Evolutionary conservation across 495 filamentous ascomycete genomes (phyloP).

Genomic region (Massariosphaeria phaeospora): DNA sequence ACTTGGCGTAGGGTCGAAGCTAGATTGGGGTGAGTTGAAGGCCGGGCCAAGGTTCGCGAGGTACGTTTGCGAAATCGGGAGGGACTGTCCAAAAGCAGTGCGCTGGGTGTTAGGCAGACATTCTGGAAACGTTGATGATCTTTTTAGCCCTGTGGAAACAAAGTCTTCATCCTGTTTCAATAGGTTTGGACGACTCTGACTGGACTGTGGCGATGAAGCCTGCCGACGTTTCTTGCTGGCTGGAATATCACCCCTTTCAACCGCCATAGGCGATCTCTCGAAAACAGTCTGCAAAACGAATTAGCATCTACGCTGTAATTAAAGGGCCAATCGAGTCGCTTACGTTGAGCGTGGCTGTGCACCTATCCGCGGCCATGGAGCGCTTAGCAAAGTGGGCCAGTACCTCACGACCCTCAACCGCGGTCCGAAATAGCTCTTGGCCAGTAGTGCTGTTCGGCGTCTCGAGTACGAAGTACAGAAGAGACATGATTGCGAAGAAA

Average conservation of each 20-base stretch:
- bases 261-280: constrained; percentile 67
- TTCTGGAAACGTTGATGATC: constrained; percentile 50
- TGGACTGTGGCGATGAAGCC: constrained; percentile 19
- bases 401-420: constrained; percentile 75
- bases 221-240: constrained; percentile 29
- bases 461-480: constrained; percentile 86
- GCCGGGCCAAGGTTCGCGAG: constrained; percentile 12
- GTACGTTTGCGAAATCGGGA: constrained; percentile 22
- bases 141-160: constrained; percentile 27
- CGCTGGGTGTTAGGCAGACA: constrained; percentile 29
- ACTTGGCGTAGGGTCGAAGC: constrained; percentile 25
- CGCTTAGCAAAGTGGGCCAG: constrained; percentile 70
- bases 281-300: constrained; percentile 57
- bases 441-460: constrained; percentile 73
- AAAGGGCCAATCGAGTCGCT: too few species aligned
- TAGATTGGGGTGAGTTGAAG: constrained; percentile 12
- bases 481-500: constrained; percentile 86
- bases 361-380: constrained; percentile 83
- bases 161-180: constrained; percentile 24
- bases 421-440: constrained; percentile 78
- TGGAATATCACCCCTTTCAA: constrained; percentile 48
- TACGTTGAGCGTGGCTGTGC: constrained; percentile 70
- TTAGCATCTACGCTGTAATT: too few species aligned
- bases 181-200: constrained; percentile 13
- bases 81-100: constrained; percentile 7